Base-by-base conservation (phyloP, 768 basidiomycete species). In the Antrodiella citrinella region DNA sequence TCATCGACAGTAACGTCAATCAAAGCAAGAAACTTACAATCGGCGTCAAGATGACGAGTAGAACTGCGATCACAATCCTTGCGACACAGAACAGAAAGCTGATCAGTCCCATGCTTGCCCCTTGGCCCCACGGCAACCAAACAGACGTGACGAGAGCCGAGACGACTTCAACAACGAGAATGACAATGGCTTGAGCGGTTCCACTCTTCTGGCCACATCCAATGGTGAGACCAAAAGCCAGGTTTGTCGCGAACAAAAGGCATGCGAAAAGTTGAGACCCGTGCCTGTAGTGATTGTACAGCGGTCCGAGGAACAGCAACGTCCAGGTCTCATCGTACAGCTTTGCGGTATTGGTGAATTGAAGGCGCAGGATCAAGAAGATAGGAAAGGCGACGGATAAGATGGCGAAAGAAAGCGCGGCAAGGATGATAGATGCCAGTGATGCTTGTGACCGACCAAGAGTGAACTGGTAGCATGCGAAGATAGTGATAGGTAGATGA, bases 81-180 rank as follows among this genome's bases (percentile, higher is more conserved):
- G 88, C 83, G 3, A 95, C 88, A 51, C 91, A 92, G 59, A 95
- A 86, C 60, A 96, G 70, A 72, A 97, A 97, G 64, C 90, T 92
- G 51, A 95, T 84, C 26, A 93, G 74, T 12, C 94, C 95, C 96
- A 98, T 98, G 54, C 91, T 89, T 1, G 95, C 92, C 1, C 95
- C 92, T 48, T 86, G 86, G 24, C 91, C 91, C 95, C 95, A 99
- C 15, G 94, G 94, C 52, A 96, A 76, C 91, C 91, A 96, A 25
- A 95, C 73, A 54, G 89, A 93, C 25, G 94, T 96, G 22, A 89
- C 80, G 51, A 98, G 71, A 4, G 93, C 90, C 41, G 87, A 83
- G 19, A 75, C 74, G 13, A 99, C 86, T 65, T 99, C 96, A 18
- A 91, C 78, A 24, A 96, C 76, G 22, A 98, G 74, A 55, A 99